phyloP scores from a whole-genome alignment of 768 basidiomycete species.

The Strobilomyces dryophilus region DNA sequence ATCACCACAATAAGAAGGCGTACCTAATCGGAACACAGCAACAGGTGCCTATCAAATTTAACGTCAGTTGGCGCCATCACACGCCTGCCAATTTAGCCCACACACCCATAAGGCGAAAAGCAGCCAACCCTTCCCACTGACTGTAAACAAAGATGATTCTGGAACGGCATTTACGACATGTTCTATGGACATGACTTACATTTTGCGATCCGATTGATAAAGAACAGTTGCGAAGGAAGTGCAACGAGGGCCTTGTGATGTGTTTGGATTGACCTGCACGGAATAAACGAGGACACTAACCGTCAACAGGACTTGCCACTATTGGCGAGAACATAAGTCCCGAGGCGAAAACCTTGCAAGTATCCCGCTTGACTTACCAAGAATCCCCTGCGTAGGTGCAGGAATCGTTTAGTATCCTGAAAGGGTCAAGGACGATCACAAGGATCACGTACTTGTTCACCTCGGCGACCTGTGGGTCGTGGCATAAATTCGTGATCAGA shows the following conservation, averaged over 20 bases:
- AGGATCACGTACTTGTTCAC: constrained; percentile 11
- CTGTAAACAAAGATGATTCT: constrained; percentile 1
- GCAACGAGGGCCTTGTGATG: constrained; percentile 8
- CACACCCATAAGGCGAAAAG: constrained; percentile 15
- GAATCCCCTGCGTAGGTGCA: constrained; percentile 5
- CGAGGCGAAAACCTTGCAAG: neutral
- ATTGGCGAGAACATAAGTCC: neutral
- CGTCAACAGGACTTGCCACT: constrained; percentile 22
- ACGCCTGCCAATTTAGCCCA: neutral
- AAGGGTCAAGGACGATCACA: neutral
- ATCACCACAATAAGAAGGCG: neutral
- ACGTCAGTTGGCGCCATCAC: neutral
- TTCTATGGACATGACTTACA: constrained; percentile 8
- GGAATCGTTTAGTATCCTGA: neutral
- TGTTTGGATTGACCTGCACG: neutral
- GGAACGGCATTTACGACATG: neutral
- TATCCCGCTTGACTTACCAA: constrained; percentile 7
- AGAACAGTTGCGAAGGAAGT: constrained; percentile 17
- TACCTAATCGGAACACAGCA: constrained; percentile 16
- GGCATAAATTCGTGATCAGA: constrained; percentile 13
- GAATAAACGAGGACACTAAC: constrained; percentile 2
- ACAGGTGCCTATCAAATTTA: constrained; percentile 14
- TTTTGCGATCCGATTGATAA: constrained; percentile 16
- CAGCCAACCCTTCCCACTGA: constrained; percentile 13
- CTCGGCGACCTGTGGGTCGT: constrained; percentile 3